phyloP scores from a whole-genome alignment of 108 stramenopile genomes.

The Skeletonema grethae region DNA sequence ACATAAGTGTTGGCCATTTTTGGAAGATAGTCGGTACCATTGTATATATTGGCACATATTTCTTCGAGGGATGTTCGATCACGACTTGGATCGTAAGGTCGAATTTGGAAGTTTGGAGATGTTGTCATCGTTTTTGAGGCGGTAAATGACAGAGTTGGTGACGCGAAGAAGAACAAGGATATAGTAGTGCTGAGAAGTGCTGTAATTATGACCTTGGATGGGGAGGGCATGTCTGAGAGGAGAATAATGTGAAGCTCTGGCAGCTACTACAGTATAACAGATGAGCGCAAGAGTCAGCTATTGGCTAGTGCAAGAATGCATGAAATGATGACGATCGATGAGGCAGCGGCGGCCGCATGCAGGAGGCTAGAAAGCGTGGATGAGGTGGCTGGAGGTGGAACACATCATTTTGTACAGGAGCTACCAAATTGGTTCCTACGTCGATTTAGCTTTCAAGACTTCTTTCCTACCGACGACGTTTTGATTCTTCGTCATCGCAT shows the following conservation, averaged over 20 bases:
- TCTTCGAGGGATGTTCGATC: slow-evolving; percentile 35
- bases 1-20: slow-evolving; percentile 35
- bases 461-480: no score
- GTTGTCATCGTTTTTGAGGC: not conserved
- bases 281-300: no score
- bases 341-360: no score
- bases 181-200: not conserved
- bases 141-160: not conserved
- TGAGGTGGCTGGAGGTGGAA: not conserved
- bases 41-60: slow-evolving; percentile 44
- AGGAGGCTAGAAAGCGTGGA: no score
- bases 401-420: not conserved
- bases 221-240: not conserved
- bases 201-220: not conserved
- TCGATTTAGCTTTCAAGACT: not conserved
- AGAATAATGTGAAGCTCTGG: not conserved
- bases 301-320: no score
- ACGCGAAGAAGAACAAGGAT: not conserved
- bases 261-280: no score
- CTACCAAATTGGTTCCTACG: not conserved
- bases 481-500: no score
- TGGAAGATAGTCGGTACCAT: slow-evolving; percentile 40
- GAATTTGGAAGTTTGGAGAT: slow-evolving; percentile 12
- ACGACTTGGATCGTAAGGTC: slow-evolving; percentile 39
- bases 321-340: not conserved